Conservation (phyloP, 768 basidiomycete species). For the Mrakia gelida region DNA sequence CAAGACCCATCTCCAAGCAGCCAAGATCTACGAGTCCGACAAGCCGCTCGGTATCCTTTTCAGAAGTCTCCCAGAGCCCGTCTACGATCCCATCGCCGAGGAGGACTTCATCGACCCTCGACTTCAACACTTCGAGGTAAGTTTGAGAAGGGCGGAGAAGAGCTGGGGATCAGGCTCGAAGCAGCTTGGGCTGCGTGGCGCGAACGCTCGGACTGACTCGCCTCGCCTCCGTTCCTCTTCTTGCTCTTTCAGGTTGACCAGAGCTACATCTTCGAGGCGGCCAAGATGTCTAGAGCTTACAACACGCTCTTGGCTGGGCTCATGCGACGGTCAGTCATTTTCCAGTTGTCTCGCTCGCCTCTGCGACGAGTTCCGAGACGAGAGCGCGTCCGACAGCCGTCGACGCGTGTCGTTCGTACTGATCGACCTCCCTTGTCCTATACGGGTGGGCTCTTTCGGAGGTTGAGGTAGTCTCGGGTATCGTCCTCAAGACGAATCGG, state of each 20-base stretch:
- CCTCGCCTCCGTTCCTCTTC: too few relatives aligned
- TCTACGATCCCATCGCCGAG: slow-evolving; percentile 38
- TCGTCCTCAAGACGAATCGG: slow-evolving; percentile 40
- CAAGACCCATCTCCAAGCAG: slow-evolving; percentile 34
- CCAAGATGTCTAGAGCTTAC: slow-evolving; percentile 30
- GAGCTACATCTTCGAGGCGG: slow-evolving; percentile 30
- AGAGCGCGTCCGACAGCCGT: too few relatives aligned
- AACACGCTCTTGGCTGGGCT: slow-evolving; percentile 38
- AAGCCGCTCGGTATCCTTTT: slow-evolving; percentile 42
- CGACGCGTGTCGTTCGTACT: not conserved
- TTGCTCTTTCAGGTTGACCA: slow-evolving; percentile 29
- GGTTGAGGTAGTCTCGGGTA: slow-evolving; percentile 41
- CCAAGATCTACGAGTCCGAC: slow-evolving; percentile 37
- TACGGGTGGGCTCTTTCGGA: slow-evolving; percentile 42
- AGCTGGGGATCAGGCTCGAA: too few relatives aligned
- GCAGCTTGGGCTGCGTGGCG: too few relatives aligned
- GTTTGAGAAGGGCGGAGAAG: too few relatives aligned
- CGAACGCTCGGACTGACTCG: too few relatives aligned
- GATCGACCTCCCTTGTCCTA: not conserved
- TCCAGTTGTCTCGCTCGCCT: too few relatives aligned
- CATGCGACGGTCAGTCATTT: slow-evolving; percentile 38
- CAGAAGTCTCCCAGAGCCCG: slow-evolving; percentile 40
- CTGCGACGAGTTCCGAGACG: too few relatives aligned
- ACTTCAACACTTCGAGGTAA: slow-evolving; percentile 28
- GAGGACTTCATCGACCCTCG: slow-evolving; percentile 37